Percentiles rank a stretch among this genome's conserved stretches.
Conservation (phyloP, 441 rosid species). For the Mallotus repandus region DNA sequence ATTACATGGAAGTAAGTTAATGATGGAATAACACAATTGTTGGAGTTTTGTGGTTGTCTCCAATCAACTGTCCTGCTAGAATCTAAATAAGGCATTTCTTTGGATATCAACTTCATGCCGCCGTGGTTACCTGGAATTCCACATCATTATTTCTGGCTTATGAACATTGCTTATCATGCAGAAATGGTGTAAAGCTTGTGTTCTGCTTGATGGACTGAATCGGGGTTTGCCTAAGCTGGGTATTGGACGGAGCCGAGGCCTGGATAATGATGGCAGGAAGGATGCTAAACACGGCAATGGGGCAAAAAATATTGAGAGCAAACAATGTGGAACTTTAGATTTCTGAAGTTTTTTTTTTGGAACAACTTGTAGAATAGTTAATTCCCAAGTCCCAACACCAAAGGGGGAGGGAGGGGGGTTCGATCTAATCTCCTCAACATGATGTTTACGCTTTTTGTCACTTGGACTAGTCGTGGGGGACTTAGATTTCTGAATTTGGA, state of each 20-base stretch:
- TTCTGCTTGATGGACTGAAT: constrained; percentile 82
- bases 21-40: not conserved
- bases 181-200: constrained; percentile 98
- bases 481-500: constrained; percentile 37
- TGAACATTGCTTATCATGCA: constrained; percentile 25
- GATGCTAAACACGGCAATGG: constrained; percentile 31
- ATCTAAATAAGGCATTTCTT: not conserved
- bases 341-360: not conserved
- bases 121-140: not conserved
- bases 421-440: too few species aligned
- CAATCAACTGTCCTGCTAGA: not conserved
- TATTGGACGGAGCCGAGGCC: constrained; percentile 61
- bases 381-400: too few species aligned
- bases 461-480: too few species aligned
- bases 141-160: not conserved
- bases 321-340: constrained; percentile 79
- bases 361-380: too few species aligned
- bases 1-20: not conserved
- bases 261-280: constrained; percentile 38
- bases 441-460: too few species aligned
- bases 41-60: not conserved
- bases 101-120: not conserved
- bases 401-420: too few species aligned
- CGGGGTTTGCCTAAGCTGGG: constrained; percentile 90
- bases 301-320: constrained; percentile 54